Base-by-base conservation (phyloP, 768 basidiomycete genomes). In the Plicaturopsis crispa region DNA sequence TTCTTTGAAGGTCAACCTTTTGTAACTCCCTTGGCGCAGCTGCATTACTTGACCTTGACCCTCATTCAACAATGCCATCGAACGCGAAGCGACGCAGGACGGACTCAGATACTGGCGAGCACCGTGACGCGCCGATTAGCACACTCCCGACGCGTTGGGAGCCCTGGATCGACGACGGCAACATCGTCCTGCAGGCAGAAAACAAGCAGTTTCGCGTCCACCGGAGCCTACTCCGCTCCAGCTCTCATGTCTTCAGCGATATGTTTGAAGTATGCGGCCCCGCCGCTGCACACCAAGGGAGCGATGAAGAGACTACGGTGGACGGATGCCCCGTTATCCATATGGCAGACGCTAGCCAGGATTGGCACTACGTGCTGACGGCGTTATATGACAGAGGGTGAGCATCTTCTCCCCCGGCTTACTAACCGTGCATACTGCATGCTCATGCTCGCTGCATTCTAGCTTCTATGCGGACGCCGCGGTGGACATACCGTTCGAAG, bases 231-330 rank as follows among this genome's bases (percentile, higher is more conserved):
- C 37, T 63, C 10, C 24, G 38, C 16, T 22, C 42, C 2, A 46
- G 60, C 34, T 61, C 59, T 4, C 41, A 47, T 3, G 43, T 62
- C n/a, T 61, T 63, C 44, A 45, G 40, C n/a, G 55, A 53, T 23
- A 55, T 60, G 57, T 59, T 61, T 8, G 42, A 51, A 2, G 16
- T 36, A 19, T 19, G 5, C 2, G 37, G 43, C 8, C 26, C 26
- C 8, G 42, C 48, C 2, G 16, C 35, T 21, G n/a, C 30, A 11
- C 39, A 31, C 14, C n/a, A n/a, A n/a, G n/a, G n/a, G n/a, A n/a
- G n/a, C n/a, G 26, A 28, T 8, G 18, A 5, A 1, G 41, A 44
- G 11, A 42, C 44, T 4, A 2, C 33, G 19, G 20, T 46, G 6
- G 51, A 52, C 3, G 43, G 47, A 10, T 52, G 50, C 26, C 50